Evolutionary conservation across 331 rosid species (phyloP).

Genomic region (Cucumis variabilis): DNA sequence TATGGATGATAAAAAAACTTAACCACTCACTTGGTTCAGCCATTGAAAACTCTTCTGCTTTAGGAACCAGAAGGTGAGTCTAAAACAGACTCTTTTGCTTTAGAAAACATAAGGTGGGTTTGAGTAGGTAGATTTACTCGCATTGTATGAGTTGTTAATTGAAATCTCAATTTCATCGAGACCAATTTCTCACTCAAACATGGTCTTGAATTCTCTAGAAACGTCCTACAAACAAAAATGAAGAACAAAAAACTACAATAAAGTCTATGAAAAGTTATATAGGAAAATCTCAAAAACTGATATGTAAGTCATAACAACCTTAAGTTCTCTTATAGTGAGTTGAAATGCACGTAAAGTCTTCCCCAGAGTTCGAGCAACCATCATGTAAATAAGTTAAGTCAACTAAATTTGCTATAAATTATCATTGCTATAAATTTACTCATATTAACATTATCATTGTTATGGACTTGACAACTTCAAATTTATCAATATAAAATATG

Average conservation of each 20-base stretch:
- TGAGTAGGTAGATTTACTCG: constrained; percentile 45
- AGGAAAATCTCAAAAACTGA: background rate
- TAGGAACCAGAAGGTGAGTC: too few species aligned
- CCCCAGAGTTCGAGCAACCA: constrained; percentile 97
- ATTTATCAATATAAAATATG: too few species aligned
- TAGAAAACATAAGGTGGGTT: constrained; percentile 53
- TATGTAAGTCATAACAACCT: constrained; percentile 67
- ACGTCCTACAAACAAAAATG: too few species aligned
- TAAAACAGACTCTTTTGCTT: constrained; percentile 42
- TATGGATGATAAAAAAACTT: too few species aligned
- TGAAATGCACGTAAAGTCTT: constrained; percentile 94
- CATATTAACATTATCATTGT: too few species aligned
- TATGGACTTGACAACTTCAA: too few species aligned
- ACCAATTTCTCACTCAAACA: constrained; percentile 97
- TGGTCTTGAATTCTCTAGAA: constrained; percentile 87
- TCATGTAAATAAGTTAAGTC: constrained; percentile 30
- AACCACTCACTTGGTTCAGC: too few species aligned
- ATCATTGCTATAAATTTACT: too few species aligned
- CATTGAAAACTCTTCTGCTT: too few species aligned
- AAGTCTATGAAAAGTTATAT: background rate
- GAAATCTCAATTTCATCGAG: constrained; percentile 80
- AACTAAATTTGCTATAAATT: background rate
- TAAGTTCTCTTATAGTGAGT: constrained; percentile 96
- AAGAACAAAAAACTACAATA: too few species aligned
- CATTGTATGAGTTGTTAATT: constrained; percentile 48